Conservation (phyloP, 257 asterid genomes). For the Solanum appendiculatum region DNA sequence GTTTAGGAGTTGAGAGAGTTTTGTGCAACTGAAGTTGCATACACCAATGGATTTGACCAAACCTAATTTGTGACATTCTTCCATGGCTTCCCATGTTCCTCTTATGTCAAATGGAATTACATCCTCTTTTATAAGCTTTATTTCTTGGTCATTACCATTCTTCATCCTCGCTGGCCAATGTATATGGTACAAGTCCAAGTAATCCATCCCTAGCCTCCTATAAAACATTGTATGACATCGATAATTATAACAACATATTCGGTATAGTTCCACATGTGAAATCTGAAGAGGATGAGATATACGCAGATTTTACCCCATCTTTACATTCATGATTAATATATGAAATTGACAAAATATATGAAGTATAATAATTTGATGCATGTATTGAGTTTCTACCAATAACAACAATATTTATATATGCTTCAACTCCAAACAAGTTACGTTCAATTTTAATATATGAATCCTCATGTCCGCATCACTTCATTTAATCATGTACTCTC, state of each 20-base stretch:
- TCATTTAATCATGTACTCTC: not conserved
- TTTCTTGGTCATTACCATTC: not conserved
- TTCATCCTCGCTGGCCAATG: slow-evolving; percentile 36
- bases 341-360: not conserved
- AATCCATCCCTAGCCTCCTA: slow-evolving; percentile 31
- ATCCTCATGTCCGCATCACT: not conserved
- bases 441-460: not conserved
- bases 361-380: not conserved
- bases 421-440: not conserved
- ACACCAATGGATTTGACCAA: slow-evolving; percentile 49
- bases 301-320: too few relatives aligned
- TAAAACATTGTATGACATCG: not conserved
- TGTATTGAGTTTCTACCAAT: not conserved
- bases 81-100: slow-evolving; percentile 55
- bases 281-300: not conserved
- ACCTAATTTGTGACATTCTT: slow-evolving; percentile 33
- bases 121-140: slow-evolving; percentile 3
- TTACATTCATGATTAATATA: too few relatives aligned
- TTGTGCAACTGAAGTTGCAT: slow-evolving; percentile 45
- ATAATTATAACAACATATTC: not conserved
- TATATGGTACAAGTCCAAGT: slow-evolving; percentile 45
- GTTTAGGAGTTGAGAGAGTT: slow-evolving; percentile 21
- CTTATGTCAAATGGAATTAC: slow-evolving; percentile 25
- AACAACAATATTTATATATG: not conserved
- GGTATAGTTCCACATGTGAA: not conserved